phyloP scores from a whole-genome alignment of 2,329 filamentous ascomycete species.

The Penicillium digitatum region DNA sequence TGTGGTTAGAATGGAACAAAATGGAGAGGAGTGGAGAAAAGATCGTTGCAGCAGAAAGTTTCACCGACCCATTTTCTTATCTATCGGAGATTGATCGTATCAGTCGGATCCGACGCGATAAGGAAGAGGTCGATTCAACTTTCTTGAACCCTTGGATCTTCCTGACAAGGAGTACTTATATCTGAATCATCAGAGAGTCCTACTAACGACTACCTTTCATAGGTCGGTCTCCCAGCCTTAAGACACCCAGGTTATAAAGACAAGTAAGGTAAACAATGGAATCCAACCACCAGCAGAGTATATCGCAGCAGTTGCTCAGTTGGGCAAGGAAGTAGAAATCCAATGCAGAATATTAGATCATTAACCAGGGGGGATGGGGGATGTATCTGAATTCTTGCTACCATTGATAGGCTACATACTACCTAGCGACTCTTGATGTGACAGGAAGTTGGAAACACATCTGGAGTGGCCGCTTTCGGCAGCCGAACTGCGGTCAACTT shows the following conservation, averaged over 20 bases:
- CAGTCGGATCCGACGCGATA: constrained; percentile 1
- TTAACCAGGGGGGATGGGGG: background rate
- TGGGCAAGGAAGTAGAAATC: background rate
- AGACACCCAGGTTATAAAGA: no score
- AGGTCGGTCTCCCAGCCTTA: background rate
- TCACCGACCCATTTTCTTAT: background rate
- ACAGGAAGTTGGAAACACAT: background rate
- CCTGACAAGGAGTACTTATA: background rate
- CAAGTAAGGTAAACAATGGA: background rate
- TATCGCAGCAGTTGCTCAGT: background rate
- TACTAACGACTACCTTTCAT: background rate
- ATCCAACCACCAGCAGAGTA: background rate
- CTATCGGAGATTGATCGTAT: background rate
- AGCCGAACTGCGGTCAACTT: background rate
- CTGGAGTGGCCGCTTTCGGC: background rate
- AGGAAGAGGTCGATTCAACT: background rate
- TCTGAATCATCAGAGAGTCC: no score
- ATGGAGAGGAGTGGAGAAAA: background rate
- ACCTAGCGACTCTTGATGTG: background rate
- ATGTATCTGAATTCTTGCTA: background rate
- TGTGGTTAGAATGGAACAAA: no score
- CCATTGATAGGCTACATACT: background rate
- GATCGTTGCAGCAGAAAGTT: background rate
- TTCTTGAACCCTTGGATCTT: background rate
- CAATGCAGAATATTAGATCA: background rate